Evolutionary conservation across 495 filamentous ascomycete genomes (phyloP).

Genomic region (Xanthoparmelia taractica): DNA sequence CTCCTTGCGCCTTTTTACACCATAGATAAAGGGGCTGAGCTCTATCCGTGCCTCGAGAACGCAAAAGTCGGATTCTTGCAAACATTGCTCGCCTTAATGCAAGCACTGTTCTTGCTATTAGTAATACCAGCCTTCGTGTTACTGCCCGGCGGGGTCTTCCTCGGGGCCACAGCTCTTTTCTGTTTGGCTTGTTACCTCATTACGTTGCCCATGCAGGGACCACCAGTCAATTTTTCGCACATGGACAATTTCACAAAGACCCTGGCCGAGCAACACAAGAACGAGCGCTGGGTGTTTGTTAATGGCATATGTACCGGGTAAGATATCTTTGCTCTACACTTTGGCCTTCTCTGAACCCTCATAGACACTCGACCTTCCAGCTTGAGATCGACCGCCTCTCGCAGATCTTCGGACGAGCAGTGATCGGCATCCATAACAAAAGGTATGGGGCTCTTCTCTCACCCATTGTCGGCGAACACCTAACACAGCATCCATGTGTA

Average conservation of each 20-base stretch:
- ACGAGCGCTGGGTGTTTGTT: constrained; percentile 69
- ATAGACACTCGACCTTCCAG: constrained; percentile 52
- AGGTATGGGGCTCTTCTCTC: constrained; percentile 41
- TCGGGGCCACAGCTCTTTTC: constrained; percentile 5
- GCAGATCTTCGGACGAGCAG: constrained; percentile 62
- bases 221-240: constrained; percentile 15
- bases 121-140: constrained; percentile 18
- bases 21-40: constrained; percentile 8
- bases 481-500: constrained; percentile 17
- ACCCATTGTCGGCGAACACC: background rate
- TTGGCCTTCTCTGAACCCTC: constrained; percentile 7
- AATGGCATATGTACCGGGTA: constrained; percentile 62
- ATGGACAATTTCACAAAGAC: constrained; percentile 10
- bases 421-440: constrained; percentile 77
- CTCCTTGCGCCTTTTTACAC: constrained; percentile 18
- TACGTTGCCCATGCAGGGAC: constrained; percentile 21
- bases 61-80: constrained; percentile 20
- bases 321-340: constrained; percentile 24
- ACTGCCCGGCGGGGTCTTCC: constrained; percentile 22
- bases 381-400: constrained; percentile 64
- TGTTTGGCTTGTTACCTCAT: constrained; percentile 15
- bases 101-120: constrained; percentile 14
- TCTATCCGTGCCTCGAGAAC: constrained; percentile 5
- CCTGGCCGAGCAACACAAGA: constrained; percentile 25
- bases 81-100: constrained; percentile 17